These are phyloP conservation scores for Austroboletus novae-zelandiae DNA, from an alignment of 1,284 basidiomycete species.

Conservation along the genomic window DNA sequence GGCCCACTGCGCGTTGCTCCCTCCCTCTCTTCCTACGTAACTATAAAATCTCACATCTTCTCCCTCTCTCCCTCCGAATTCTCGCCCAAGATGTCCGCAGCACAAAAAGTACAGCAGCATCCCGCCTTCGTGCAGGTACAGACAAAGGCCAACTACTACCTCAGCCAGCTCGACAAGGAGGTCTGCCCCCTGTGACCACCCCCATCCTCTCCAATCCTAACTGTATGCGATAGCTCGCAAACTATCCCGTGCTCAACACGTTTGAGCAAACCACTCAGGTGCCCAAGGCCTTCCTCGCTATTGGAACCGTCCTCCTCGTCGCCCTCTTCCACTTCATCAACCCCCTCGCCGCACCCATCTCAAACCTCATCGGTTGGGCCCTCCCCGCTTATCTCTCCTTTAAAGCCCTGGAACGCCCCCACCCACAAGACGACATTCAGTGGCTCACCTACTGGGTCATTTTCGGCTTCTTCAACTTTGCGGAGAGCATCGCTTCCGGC, in stretches of 20 bases:
- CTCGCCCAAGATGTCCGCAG: conserved; percentile 62
- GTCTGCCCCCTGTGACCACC: conserved; percentile 40
- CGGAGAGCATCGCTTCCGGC: conserved; percentile 74
- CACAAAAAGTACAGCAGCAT: conserved; percentile 79
- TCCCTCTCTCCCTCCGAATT: background rate
- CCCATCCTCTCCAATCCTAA: conserved; percentile 12
- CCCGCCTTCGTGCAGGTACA: conserved; percentile 79
- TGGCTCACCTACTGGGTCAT: conserved; percentile 91
- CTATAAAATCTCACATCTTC: no score
- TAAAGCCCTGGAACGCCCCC: conserved; percentile 77
- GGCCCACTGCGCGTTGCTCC: conserved; percentile 8
- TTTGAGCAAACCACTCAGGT: conserved; percentile 89
- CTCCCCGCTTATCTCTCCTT: conserved; percentile 85
- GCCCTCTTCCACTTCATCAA: conserved; percentile 78
- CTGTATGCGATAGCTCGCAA: conserved; percentile 64
- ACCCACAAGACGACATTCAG: conserved; percentile 75
- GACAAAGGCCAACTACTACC: conserved; percentile 73
- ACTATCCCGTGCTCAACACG: conserved; percentile 83
- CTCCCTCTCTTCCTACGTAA: conserved; percentile 2
- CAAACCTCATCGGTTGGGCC: conserved; percentile 82
- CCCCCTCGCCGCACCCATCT: conserved; percentile 76
- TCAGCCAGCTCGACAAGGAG: conserved; percentile 91
- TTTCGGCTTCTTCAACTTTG: conserved; percentile 84
- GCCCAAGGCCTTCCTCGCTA: conserved; percentile 89
- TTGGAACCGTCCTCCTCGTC: conserved; percentile 69